phyloP scores from a whole-genome alignment of 2,329 filamentous ascomycete genomes.

The Colletotrichum trifolii region DNA sequence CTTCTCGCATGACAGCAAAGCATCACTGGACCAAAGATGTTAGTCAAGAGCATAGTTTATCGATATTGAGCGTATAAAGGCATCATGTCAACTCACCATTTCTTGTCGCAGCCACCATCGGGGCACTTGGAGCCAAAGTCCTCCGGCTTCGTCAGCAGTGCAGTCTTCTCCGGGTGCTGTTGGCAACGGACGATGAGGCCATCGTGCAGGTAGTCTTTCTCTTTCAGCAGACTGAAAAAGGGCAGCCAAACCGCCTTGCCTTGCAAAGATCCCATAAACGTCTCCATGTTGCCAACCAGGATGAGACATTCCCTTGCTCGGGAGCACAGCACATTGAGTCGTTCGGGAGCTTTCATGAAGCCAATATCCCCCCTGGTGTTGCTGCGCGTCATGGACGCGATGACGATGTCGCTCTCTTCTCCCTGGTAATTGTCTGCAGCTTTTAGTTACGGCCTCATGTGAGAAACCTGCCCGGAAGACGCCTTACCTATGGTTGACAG shows the following conservation, averaged over 20 bases:
- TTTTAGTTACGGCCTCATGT: background rate
- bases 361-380: slow-evolving; percentile 74
- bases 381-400: slow-evolving; percentile 75
- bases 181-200: slow-evolving; percentile 71
- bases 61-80: no score
- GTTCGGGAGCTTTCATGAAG: slow-evolving; percentile 73
- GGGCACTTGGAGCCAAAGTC: slow-evolving; percentile 73
- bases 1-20: slow-evolving; percentile 56
- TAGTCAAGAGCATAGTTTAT: no score
- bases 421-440: slow-evolving; percentile 79
- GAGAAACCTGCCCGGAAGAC: background rate
- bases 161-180: slow-evolving; percentile 62
- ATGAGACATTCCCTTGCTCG: slow-evolving; percentile 73
- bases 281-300: slow-evolving; percentile 76
- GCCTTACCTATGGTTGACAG: slow-evolving; percentile 76
- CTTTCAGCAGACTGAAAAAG: slow-evolving; percentile 67
- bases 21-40: background rate
- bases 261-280: slow-evolving; percentile 70
- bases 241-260: slow-evolving; percentile 67
- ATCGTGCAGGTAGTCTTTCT: slow-evolving; percentile 63
- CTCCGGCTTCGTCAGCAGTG: slow-evolving; percentile 57
- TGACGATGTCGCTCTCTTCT: slow-evolving; percentile 79
- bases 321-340: slow-evolving; percentile 77
- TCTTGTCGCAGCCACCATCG: slow-evolving; percentile 74
- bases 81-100: slow-evolving; percentile 62